Conservation (phyloP, 768 basidiomycete genomes). For the Russula virescens region DNA sequence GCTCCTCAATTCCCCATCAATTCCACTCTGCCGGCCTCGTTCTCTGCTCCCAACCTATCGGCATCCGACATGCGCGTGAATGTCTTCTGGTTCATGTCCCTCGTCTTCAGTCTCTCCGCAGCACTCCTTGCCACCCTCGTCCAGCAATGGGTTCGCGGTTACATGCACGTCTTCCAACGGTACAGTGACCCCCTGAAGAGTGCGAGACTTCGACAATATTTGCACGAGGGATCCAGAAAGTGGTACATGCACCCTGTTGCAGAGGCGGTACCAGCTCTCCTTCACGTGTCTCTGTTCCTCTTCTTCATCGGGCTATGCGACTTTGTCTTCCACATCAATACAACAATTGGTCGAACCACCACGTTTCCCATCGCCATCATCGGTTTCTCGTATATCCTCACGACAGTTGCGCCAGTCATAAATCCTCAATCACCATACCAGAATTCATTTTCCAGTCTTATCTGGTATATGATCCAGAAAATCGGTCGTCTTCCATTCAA, state of each 20-base stretch:
- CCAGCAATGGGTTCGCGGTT: neutral
- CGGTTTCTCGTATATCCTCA: neutral
- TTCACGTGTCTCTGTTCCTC: neutral
- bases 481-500: neutral
- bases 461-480: neutral
- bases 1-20: neutral
- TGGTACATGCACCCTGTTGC: neutral
- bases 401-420: neutral
- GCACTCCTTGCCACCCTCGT: neutral
- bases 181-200: neutral
- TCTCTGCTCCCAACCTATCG: neutral
- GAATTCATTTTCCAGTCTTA: neutral
- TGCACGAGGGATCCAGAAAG: neutral
- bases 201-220: neutral
- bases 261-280: neutral
- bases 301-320: neutral
- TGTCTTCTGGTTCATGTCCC: neutral
- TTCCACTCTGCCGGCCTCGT: neutral
- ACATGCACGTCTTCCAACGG: neutral
- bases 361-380: neutral
- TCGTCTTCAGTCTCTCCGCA: neutral
- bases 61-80: neutral
- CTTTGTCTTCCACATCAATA: neutral
- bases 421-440: neutral
- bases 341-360: neutral